These are phyloP conservation scores for Cucurbitaria berberidis DNA, from an alignment of 2,329 filamentous ascomycete species.

Conservation along the genomic window DNA sequence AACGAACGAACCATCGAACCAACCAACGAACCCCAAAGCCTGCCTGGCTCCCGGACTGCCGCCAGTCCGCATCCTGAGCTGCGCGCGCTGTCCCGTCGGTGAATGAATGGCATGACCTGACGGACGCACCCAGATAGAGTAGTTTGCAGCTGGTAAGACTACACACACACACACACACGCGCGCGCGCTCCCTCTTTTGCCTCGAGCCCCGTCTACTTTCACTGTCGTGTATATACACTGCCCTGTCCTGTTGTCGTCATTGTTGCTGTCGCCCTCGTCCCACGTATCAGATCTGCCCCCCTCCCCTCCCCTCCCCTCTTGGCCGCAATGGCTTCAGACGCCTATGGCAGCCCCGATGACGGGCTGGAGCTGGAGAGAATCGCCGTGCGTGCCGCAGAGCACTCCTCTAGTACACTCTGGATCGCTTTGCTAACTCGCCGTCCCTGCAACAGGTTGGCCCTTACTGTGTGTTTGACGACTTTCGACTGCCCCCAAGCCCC, in stretches of 20 bases:
- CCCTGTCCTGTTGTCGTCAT: constrained; percentile 1
- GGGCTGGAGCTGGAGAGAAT: constrained; percentile 47
- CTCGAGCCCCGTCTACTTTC: not conserved
- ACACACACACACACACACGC: too few species aligned
- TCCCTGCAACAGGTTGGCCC: constrained; percentile 42
- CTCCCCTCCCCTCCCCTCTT: too few species aligned
- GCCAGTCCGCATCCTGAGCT: constrained; percentile 4
- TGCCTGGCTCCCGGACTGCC: not conserved
- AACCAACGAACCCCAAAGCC: too few species aligned
- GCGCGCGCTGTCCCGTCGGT: too few species aligned
- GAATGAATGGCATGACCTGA: constrained; percentile 20
- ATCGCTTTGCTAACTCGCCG: constrained; percentile 34
- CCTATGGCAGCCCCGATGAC: constrained; percentile 41
- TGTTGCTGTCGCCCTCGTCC: constrained; percentile 1
- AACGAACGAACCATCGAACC: too few species aligned
- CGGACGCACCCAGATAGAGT: not conserved
- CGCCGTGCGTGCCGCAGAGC: constrained; percentile 43
- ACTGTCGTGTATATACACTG: not conserved
- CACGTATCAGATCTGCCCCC: too few species aligned
- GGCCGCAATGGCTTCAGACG: constrained; percentile 37
- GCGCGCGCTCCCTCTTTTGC: constrained; percentile 7
- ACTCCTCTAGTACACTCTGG: constrained; percentile 2
- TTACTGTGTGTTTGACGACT: constrained; percentile 48
- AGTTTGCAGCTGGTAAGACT: constrained; percentile 24
- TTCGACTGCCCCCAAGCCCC: constrained; percentile 35